Evolutionary conservation across 2,329 filamentous ascomycete genomes (phyloP).

Genomic region (Pyrenophora tritici-repentis): DNA sequence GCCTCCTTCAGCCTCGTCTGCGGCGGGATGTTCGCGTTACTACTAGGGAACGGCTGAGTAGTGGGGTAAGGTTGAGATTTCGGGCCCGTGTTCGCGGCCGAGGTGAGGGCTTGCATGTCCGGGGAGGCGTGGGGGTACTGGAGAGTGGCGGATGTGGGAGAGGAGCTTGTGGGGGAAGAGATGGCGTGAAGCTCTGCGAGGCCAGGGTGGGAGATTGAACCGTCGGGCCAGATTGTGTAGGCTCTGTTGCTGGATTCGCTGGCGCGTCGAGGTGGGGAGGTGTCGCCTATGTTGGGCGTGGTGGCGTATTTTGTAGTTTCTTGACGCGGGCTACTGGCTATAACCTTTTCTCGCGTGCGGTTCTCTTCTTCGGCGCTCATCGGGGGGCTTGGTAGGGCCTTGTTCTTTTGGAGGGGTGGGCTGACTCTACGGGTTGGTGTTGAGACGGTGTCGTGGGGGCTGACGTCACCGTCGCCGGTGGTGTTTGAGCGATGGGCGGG

Average conservation of each 20-base stretch:
- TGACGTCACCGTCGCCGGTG: constrained; percentile 18
- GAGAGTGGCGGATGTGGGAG: constrained; percentile 22
- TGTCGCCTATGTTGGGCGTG: background rate
- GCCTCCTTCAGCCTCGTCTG: background rate
- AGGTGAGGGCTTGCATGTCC: constrained; percentile 10
- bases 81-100: background rate
- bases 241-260: constrained; percentile 19
- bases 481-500: constrained; percentile 25
- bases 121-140: constrained; percentile 9
- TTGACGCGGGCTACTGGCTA: constrained; percentile 9
- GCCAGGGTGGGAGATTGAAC: constrained; percentile 18
- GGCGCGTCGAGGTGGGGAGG: constrained; percentile 7
- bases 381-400: constrained; percentile 38
- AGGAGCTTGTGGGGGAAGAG: constrained; percentile 40
- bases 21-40: background rate
- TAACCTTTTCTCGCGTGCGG: constrained; percentile 23
- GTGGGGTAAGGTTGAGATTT: constrained; percentile 8
- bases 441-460: constrained; percentile 6
- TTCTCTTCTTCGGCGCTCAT: constrained; percentile 21
- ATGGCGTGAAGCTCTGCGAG: constrained; percentile 27
- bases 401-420: constrained; percentile 38
- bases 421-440: constrained; percentile 20
- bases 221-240: constrained; percentile 12
- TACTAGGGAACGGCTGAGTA: constrained; percentile 9
- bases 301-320: constrained; percentile 13